phyloP scores from a whole-genome alignment of 805 yeast species.

The Blastobotrys mokoenaii region DNA sequence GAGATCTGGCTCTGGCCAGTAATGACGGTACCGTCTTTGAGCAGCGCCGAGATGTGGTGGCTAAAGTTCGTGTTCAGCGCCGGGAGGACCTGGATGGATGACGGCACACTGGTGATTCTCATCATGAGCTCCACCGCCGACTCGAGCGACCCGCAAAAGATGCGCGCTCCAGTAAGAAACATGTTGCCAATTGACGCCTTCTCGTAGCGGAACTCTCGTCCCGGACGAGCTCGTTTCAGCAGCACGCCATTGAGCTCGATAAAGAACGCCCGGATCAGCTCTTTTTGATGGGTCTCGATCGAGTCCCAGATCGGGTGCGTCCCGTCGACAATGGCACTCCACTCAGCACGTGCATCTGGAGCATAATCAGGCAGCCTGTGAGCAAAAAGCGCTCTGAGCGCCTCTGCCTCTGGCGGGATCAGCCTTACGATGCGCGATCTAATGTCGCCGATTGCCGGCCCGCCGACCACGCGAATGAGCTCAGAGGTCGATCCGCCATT shows the following conservation, averaged over 20 bases:
- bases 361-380: conserved; percentile 44
- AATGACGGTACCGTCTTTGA: conserved; percentile 60
- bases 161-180: conserved; percentile 70
- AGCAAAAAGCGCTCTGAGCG: conserved; percentile 33
- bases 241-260: conserved; percentile 74
- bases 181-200: conserved; percentile 81
- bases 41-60: conserved; percentile 73
- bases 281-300: conserved; percentile 51
- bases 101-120: conserved; percentile 53
- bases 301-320: conserved; percentile 59
- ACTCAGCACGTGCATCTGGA: conserved; percentile 52
- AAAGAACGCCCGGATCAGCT: conserved; percentile 66
- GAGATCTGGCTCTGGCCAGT: conserved; percentile 93
- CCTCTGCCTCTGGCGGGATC: conserved; percentile 36
- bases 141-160: conserved; percentile 78
- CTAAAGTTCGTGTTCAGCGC: conserved; percentile 79
- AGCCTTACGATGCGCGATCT: conserved; percentile 72
- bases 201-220: conserved; percentile 60
- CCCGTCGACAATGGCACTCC: conserved; percentile 77
- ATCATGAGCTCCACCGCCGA: conserved; percentile 71
- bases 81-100: conserved; percentile 54
- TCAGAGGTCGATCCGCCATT: conserved; percentile 96
- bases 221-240: conserved; percentile 52
- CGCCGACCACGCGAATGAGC: conserved; percentile 75
- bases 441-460: conserved; percentile 92